Percentiles rank a stretch among this genome's conserved stretches.
These are phyloP conservation scores for Naganishia cerealis DNA, from an alignment of 1,284 basidiomycete genomes.

Conservation along the genomic window DNA sequence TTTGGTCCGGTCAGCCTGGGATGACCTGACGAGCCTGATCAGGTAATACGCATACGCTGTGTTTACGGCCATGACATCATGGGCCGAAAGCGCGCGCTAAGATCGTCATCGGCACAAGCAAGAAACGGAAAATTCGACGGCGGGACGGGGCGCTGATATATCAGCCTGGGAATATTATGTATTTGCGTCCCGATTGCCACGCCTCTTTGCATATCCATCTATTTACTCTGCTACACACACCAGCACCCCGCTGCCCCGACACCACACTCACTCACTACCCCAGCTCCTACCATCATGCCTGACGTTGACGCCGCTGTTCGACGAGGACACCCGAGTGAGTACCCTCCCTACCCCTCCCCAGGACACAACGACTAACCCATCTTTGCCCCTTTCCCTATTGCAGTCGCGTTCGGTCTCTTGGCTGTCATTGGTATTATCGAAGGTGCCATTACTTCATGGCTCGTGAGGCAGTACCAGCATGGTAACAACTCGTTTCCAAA, in stretches of 20 bases:
- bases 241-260: background rate
- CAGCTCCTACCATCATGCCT: conserved; percentile 27
- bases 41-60: background rate
- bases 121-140: conserved; percentile 3
- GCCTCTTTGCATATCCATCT: background rate
- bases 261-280: background rate
- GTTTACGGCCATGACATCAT: background rate
- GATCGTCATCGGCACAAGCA: conserved; percentile 3
- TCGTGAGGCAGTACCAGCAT: conserved; percentile 43
- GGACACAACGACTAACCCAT: conserved; percentile 3
- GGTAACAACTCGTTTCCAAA: conserved; percentile 43
- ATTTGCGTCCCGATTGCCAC: background rate
- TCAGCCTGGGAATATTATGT: background rate
- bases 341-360: background rate
- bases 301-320: conserved; percentile 40
- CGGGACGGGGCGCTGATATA: background rate
- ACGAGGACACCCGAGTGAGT: conserved; percentile 47
- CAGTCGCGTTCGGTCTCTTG: conserved; percentile 47
- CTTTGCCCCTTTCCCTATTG: background rate
- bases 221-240: background rate
- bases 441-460: conserved; percentile 46
- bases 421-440: conserved; percentile 50
- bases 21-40: conserved; percentile 7
- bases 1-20: background rate
- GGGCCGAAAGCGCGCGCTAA: background rate